Evolutionary conservation across 495 filamentous ascomycete genomes (phyloP).

Genomic region (Astrothelium macrocarpum): DNA sequence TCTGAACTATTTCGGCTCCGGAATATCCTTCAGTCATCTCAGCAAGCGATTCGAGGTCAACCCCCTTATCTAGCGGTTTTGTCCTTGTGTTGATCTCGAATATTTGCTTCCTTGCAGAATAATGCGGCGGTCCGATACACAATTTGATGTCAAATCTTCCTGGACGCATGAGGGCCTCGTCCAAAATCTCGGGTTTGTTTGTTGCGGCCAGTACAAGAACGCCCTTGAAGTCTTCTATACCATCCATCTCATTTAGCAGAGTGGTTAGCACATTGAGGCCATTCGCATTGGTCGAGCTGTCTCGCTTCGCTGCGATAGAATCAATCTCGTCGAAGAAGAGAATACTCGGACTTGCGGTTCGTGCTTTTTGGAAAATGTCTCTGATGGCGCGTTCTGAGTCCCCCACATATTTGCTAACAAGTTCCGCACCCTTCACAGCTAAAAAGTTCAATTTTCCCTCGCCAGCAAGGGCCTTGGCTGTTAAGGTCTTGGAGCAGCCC

Average conservation of each 20-base stretch:
- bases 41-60: slow-evolving; percentile 60
- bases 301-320: slow-evolving; percentile 65
- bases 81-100: slow-evolving; percentile 54
- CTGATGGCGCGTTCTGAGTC: slow-evolving; percentile 86
- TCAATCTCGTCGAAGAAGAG: slow-evolving; percentile 99
- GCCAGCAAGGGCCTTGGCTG: slow-evolving; percentile 84
- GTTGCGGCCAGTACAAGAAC: slow-evolving; percentile 92
- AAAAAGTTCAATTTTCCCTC: slow-evolving; percentile 90
- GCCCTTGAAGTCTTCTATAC: slow-evolving; percentile 73
- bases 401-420: slow-evolving; percentile 95
- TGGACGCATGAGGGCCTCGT: slow-evolving; percentile 77
- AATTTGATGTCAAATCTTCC: slow-evolving; percentile 84
- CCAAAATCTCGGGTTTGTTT: slow-evolving; percentile 79
- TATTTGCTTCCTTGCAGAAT: slow-evolving; percentile 67
- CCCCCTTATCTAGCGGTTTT: slow-evolving; percentile 52
- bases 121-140: slow-evolving; percentile 78
- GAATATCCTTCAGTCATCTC: slow-evolving; percentile 68
- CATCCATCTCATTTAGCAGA: slow-evolving; percentile 92
- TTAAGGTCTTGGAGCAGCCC: slow-evolving; percentile 92
- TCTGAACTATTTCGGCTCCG: slow-evolving; percentile 76
- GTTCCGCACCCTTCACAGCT: slow-evolving; percentile 90
- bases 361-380: slow-evolving; percentile 79
- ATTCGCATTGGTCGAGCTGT: slow-evolving; percentile 33
- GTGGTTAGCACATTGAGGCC: slow-evolving; percentile 82
- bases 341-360: slow-evolving; percentile 79